Base-by-base conservation (phyloP, 768 basidiomycete genomes). In the Pleurotus tuber-regium region DNA sequence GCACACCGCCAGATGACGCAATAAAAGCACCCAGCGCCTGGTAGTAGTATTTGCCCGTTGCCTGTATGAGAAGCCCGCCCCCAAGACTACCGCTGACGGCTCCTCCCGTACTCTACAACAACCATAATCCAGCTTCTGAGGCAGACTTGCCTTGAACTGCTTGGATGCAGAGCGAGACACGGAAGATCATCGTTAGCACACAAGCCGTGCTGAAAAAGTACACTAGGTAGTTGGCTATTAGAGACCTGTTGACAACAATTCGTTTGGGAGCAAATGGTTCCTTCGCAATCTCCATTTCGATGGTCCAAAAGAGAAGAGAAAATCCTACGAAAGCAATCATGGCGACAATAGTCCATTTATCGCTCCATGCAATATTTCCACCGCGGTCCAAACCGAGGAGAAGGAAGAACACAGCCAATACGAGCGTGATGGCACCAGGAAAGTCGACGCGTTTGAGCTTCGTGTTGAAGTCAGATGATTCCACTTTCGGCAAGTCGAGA, bases 391-490 rank as follows among this genome's bases (percentile, higher is more conserved):
- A n/a, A n/a, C n/a, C n/a, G n/a, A n/a, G n/a, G n/a, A 87, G 75
- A 3, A 87, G 71, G 57, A 70, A 68, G 63, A 82, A 80, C n/a
- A 84, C 69, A 18, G 80, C 66, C n/a, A 76, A 48, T 21, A 86
- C 73, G 36, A 86, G 78, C 4, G 74, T 68, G 39, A 75, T 36
- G 1, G 84, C 80, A 14, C 86, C 86, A 3, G 66, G 65, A 56
- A 84, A 85, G 66, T 87, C 86, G 51, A 87, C 69, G 12, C 84
- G 76, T 51, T 73, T 75, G 46, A 86, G 65, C 53, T 84, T 85
- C 5, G 66, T 67, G 9, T 59, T 60, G 57, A 85, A 71, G 57
- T 79, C 67, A 1, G 70, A 65, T 0, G 60, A 59, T 11, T 72
- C 66, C 1, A 56, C 57, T 51, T 68, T 66, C 0, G 84, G 83